Conservation (phyloP, 1,284 basidiomycete genomes). For the Leccinum griseonigrum region DNA sequence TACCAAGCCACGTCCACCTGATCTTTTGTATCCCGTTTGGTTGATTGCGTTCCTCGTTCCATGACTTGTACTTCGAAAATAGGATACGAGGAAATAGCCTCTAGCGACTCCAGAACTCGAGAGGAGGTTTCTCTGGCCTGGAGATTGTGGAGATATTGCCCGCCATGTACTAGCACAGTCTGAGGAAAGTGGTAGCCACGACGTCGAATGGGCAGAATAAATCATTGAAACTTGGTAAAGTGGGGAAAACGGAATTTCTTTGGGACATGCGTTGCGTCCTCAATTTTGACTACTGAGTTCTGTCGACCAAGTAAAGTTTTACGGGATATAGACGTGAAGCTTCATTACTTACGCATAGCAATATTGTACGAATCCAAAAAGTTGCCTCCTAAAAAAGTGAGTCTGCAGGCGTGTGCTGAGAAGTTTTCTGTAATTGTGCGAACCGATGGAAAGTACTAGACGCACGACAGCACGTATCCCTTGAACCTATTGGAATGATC, state of each 20-base stretch:
- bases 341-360: conserved; percentile 60
- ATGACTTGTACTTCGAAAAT: conserved; percentile 70
- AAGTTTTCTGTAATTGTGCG: not conserved
- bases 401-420: conserved; percentile 85
- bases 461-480: conserved; percentile 94
- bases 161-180: conserved; percentile 88
- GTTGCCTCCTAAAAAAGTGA: conserved; percentile 95
- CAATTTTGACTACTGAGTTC: conserved; percentile 89
- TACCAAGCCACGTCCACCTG: conserved; percentile 45
- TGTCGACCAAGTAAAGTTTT: conserved; percentile 31
- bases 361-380: conserved; percentile 88
- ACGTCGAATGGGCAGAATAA: conserved; percentile 5
- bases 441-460: conserved; percentile 15
- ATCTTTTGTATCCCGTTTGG: conserved; percentile 72
- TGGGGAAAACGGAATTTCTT: conserved; percentile 93
- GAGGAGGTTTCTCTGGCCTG: conserved; percentile 56
- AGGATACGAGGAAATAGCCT: conserved; percentile 72
- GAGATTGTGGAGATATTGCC: conserved; percentile 73
- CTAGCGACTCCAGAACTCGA: conserved; percentile 72
- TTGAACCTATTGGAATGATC: conserved; percentile 89
- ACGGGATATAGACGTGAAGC: not conserved
- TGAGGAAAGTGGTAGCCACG: conserved; percentile 30
- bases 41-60: conserved; percentile 60
- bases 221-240: conserved; percentile 63
- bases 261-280: conserved; percentile 90